Evolutionary conservation across 768 basidiomycete species (phyloP).

Genomic region (Phanerochaete carnosa): DNA sequence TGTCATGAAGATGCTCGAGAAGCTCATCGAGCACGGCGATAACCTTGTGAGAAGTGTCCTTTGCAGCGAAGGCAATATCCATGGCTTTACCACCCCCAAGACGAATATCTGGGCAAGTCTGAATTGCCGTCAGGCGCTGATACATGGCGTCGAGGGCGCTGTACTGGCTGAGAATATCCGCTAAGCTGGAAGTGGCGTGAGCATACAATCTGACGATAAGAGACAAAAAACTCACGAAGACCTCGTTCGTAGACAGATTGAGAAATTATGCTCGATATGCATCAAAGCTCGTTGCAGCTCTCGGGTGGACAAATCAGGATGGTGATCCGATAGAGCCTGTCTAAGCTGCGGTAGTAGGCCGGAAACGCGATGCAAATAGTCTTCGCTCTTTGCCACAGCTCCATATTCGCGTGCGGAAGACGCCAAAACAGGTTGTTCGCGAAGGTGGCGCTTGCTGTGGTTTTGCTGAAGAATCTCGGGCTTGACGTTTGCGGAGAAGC

Average conservation of each 20-base stretch:
- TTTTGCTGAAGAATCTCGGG: conserved; percentile 63
- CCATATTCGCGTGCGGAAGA: conserved; percentile 15
- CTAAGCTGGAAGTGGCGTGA: conserved; percentile 28
- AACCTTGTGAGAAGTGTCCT: not conserved
- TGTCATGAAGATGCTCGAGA: not conserved
- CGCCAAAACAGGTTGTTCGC: conserved; percentile 49
- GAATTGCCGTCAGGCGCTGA: conserved; percentile 29
- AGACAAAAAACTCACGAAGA: conserved; percentile 47
- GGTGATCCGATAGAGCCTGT: conserved; percentile 61
- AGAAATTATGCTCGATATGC: conserved; percentile 77
- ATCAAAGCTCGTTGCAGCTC: conserved; percentile 80
- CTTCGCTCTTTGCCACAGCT: conserved; percentile 44
- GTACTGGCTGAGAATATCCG: conserved; percentile 21
- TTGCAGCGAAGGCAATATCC: not conserved
- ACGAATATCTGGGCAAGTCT: conserved; percentile 11
- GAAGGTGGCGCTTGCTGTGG: conserved; percentile 55
- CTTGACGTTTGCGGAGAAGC: conserved; percentile 69
- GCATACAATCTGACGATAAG: not conserved
- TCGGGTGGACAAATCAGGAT: conserved; percentile 79
- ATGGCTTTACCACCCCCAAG: not conserved
- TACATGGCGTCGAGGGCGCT: conserved; percentile 24
- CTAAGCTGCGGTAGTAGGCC: conserved; percentile 66
- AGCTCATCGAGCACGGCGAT: conserved; percentile 4
- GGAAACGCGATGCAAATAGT: conserved; percentile 63
- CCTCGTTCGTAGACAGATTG: conserved; percentile 59